These are phyloP conservation scores for Aspergillus nidulans DNA, from an alignment of 495 filamentous ascomycete species.

Conservation along the genomic window DNA sequence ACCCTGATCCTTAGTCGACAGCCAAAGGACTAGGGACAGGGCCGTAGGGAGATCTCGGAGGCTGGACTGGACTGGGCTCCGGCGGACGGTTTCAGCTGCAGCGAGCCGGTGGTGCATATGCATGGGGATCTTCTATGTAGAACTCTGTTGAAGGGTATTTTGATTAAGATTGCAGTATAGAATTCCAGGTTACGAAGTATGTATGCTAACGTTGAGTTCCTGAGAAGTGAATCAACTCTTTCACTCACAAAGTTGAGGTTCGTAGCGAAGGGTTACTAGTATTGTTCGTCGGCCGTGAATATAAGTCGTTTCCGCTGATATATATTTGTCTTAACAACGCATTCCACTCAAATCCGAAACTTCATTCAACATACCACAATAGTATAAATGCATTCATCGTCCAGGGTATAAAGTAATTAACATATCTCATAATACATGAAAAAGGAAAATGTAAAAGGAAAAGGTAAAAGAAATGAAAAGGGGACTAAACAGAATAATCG, in stretches of 20 bases:
- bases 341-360: too few species aligned
- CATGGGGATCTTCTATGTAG: slow-evolving; percentile 9
- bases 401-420: background rate
- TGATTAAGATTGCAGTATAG: too few species aligned
- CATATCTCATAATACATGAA: slow-evolving; percentile 2
- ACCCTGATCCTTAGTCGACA: background rate
- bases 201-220: too few species aligned
- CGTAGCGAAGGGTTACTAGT: too few species aligned
- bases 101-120: slow-evolving; percentile 28
- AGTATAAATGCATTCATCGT: background rate
- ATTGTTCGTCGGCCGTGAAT: too few species aligned
- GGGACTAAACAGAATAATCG: slow-evolving; percentile 24
- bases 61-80: background rate
- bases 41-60: background rate
- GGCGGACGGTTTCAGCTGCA: slow-evolving; percentile 20
- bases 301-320: too few species aligned
- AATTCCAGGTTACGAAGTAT: too few species aligned
- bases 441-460: background rate
- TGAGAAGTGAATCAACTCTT: too few species aligned
- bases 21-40: background rate
- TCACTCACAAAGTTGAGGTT: too few species aligned
- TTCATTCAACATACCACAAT: too few species aligned
- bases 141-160: background rate
- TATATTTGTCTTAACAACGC: too few species aligned
- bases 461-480: background rate